Evolutionary conservation across 768 basidiomycete genomes (phyloP).

Genomic region (Trametes punicea): DNA sequence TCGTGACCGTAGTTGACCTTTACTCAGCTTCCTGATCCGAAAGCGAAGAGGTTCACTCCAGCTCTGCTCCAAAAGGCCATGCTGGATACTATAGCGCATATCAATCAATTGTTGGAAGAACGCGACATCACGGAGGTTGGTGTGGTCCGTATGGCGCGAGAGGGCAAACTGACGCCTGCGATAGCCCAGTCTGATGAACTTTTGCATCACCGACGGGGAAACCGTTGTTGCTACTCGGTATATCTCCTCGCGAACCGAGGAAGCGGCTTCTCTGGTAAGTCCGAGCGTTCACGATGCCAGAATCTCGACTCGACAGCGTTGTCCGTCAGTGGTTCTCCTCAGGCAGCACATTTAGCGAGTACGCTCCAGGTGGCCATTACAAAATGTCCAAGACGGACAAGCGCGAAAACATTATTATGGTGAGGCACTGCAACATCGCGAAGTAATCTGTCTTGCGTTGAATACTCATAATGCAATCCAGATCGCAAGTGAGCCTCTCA

Average conservation of each 20-base stretch:
- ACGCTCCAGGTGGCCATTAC: slow-evolving; percentile 84
- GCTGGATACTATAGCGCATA: slow-evolving; percentile 77
- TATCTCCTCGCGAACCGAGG: slow-evolving; percentile 86
- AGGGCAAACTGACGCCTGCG: not conserved
- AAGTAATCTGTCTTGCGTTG: not conserved
- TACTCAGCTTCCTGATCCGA: slow-evolving; percentile 71
- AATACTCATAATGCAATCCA: slow-evolving; percentile 27
- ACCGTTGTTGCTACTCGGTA: slow-evolving; percentile 94
- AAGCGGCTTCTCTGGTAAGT: slow-evolving; percentile 83
- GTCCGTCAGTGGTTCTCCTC: slow-evolving; percentile 85
- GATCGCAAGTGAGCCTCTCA: slow-evolving; percentile 92
- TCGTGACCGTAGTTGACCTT: not conserved
- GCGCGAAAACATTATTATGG: slow-evolving; percentile 94
- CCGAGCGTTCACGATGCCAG: not conserved
- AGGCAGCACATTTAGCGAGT: slow-evolving; percentile 91
- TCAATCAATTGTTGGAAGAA: slow-evolving; percentile 75
- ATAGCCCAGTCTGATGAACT: slow-evolving; percentile 90
- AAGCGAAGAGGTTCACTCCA: slow-evolving; percentile 72
- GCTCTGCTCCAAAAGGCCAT: slow-evolving; percentile 76
- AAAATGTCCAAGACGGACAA: slow-evolving; percentile 96
- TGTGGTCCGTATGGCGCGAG: not conserved
- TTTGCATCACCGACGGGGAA: slow-evolving; percentile 93
- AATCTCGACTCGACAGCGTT: not conserved
- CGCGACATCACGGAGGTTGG: slow-evolving; percentile 69
- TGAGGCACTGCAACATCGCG: slow-evolving; percentile 33